These are phyloP conservation scores for Colletotrichum somersetense DNA, from an alignment of 2,329 filamentous ascomycete genomes.

Conservation along the genomic window DNA sequence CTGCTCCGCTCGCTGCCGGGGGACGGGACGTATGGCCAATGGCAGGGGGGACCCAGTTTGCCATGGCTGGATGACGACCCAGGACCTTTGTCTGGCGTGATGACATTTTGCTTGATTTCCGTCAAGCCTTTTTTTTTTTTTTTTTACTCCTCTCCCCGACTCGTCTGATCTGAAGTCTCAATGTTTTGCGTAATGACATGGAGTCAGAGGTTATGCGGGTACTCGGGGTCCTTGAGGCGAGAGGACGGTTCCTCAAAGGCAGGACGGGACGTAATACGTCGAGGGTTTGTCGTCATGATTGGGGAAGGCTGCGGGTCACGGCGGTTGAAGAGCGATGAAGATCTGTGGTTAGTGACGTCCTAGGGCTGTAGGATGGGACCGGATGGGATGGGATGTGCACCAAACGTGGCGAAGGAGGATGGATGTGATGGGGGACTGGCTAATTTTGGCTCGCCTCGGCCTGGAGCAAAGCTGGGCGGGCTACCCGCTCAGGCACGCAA, in stretches of 20 bases:
- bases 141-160: neutral
- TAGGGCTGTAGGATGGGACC: slow-evolving; percentile 25
- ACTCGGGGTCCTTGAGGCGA: neutral
- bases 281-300: slow-evolving; percentile 31
- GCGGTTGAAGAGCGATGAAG: slow-evolving; percentile 32
- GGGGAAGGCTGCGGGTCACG: slow-evolving; percentile 27
- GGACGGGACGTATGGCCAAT: slow-evolving; percentile 24
- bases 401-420: slow-evolving; percentile 17
- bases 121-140: slow-evolving; percentile 35
- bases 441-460: neutral
- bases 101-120: slow-evolving; percentile 35
- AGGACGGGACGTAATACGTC: slow-evolving; percentile 18
- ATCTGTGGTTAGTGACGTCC: slow-evolving; percentile 43
- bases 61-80: slow-evolving; percentile 38
- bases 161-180: neutral
- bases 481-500: slow-evolving; percentile 28
- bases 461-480: slow-evolving; percentile 12
- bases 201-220: neutral
- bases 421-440: neutral
- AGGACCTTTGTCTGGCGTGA: slow-evolving; percentile 28
- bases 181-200: slow-evolving; percentile 1
- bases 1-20: slow-evolving; percentile 34
- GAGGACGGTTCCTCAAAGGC: neutral
- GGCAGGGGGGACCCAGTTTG: slow-evolving; percentile 21
- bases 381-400: neutral